Evolutionary conservation across 768 basidiomycete species (phyloP), one percentile per base, ranked within the genome.

Genomic region (Lactifluus piperatus): DNA sequence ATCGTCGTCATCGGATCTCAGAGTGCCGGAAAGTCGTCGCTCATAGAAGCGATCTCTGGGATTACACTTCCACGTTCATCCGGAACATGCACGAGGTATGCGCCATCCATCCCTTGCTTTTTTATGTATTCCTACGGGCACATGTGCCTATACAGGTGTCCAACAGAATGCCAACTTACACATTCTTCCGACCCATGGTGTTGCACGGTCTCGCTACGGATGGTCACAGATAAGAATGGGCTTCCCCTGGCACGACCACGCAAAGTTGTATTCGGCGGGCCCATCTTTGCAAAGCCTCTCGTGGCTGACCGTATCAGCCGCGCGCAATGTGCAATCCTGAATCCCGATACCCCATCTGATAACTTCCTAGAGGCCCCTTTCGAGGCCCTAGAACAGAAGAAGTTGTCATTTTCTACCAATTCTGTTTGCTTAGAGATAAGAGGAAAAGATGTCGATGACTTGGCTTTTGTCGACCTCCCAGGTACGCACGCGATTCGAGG

Each of bases 1-100:
- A 87, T 90, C 32, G 83, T 81, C 0, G 88, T 88, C 44, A 79
- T 88, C 18, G 87, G 88, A 0, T 78, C 76, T 2, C 88, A 90
- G 62, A 85, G 82, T 45, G 85, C 84, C 0, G 88, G 88, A 0
- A 89, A 89, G 65, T 87, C 85, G 0, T 89, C 87, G 0, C 75
- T 89, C 4, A 88, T 90, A 11, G 87, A 90, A 64, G 79, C 84
- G 0, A 88, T 90, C 46, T 86, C 85, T 0, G 85, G 86, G 0
- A 80, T 89, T 18, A 84, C 79, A 0, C 72, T 89, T 0, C 86
- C 86, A 24, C 77, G 86, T 10, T 84, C 83, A 0, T 74, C 81
- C n/a, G 88, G 88, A 0, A 88, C 87, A 0, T 89, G 88, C 60
- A 91, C 88, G 1, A 76, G 88, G 88, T 83, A 60, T 39, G 62